Conservation (phyloP, 371 early-diverging fungal species). For the Batkoa obscura region DNA sequence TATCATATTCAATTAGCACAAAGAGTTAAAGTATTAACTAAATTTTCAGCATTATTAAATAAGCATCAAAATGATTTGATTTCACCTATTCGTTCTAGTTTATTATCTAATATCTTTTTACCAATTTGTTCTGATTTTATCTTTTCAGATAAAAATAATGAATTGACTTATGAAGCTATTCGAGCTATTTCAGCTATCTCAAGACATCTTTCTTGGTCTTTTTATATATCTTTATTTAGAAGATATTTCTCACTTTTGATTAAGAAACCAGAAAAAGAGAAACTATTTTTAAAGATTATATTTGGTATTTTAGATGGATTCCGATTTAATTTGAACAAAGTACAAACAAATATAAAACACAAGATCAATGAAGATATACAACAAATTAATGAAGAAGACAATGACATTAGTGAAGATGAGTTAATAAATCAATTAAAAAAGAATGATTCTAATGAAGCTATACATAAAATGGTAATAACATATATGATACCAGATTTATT, state of each 20-base stretch:
- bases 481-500: constrained; percentile 65
- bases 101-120: constrained; percentile 30
- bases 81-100: not conserved
- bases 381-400: constrained; percentile 21
- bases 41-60: constrained; percentile 26
- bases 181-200: constrained; percentile 47
- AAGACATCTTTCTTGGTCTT: constrained; percentile 51
- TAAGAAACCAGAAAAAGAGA: constrained; percentile 46
- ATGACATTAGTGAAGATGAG: constrained; percentile 11
- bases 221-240: constrained; percentile 56
- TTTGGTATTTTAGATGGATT: constrained; percentile 69
- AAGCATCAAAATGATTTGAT: constrained; percentile 21
- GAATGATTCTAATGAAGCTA: constrained; percentile 17
- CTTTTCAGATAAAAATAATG: constrained; percentile 34
- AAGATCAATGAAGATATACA: constrained; percentile 3
- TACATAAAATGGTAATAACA: constrained; percentile 44
- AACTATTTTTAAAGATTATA: constrained; percentile 52
- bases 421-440: not conserved
- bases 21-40: constrained; percentile 26
- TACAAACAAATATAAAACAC: not conserved
- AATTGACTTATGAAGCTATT: constrained; percentile 61
- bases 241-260: constrained; percentile 42
- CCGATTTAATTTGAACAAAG: constrained; percentile 56
- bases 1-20: constrained; percentile 86
- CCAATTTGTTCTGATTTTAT: constrained; percentile 72